Base-by-base conservation (phyloP, 116 monocot genomes). In the Phalaenopsis hybrid region DNA sequence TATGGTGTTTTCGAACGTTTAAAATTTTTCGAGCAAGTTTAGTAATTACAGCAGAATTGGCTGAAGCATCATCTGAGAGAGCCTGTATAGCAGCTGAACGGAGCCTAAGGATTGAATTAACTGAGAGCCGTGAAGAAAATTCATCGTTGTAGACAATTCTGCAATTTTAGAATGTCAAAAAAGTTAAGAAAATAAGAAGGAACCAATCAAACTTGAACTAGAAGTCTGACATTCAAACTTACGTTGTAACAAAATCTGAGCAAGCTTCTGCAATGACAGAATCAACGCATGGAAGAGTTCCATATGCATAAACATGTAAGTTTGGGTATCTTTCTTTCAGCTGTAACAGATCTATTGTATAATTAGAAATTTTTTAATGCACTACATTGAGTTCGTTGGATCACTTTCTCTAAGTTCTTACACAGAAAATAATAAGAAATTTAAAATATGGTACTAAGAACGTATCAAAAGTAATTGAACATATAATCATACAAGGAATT, bases 101-200 rank as follows among this genome's bases (percentile, higher is more conserved):
- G 57, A 99, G 93, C 83, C 99, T 89, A 59, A 91, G 83, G 34
- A 99, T 89, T 44, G 99, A 95, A 59, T 90, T 94, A 23, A 95
- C 85, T 4, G 99, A 99, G 81, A 99, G 95, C 1, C 95, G 90
- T 79, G 99, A 81, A 81, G 99, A 95, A 78, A 94, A 99, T 82
- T 99, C 99, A 85, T 99, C 95, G 81, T 92, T 93, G 84, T 90
- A 91, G 10, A 99, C 90, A 58, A 99, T 92, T 84, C 99, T 99
- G 93, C 77, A 77, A 85, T 52, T 48, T 28, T 33, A 23, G 55
- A 57, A 81, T 74, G 44, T 15, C 7, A 12, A 75, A 18, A 0
- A 16, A 77, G 20, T 44, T 25, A 37, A 28, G 81, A 31, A 80
- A 20, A 15, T 31, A 21, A 16, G n/a, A 75, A n/a, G 48, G 17